Evolutionary conservation across 2,329 filamentous ascomycete genomes (phyloP).

Genomic region (Sclerotinia borealis): DNA sequence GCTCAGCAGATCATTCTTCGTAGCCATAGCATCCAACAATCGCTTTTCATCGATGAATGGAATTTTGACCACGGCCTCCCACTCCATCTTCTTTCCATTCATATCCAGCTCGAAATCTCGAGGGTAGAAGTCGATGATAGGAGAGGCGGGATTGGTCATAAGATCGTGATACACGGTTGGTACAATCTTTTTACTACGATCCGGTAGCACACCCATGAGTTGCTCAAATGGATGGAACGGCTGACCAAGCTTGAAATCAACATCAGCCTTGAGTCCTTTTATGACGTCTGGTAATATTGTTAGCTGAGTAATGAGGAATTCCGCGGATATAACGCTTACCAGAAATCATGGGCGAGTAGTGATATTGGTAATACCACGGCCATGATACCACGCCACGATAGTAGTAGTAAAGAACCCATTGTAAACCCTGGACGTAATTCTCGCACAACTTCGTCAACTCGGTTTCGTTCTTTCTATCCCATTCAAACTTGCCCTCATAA

Average conservation of each 20-base stretch:
- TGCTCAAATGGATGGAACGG: slow-evolving; percentile 95
- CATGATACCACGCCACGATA: slow-evolving; percentile 95
- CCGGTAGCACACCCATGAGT: slow-evolving; percentile 95
- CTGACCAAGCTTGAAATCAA: slow-evolving; percentile 89
- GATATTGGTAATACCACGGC: slow-evolving; percentile 97
- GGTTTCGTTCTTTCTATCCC: slow-evolving; percentile 72
- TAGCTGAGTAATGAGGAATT: slow-evolving; percentile 22
- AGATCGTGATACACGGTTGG: slow-evolving; percentile 79
- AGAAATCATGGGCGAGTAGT: slow-evolving; percentile 96
- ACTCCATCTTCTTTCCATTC: slow-evolving; percentile 99
- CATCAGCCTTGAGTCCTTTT: slow-evolving; percentile 77
- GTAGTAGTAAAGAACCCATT: slow-evolving; percentile 98
- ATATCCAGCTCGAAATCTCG: slow-evolving; percentile 96
- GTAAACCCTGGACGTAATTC: slow-evolving; percentile 94
- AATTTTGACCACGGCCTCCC: slow-evolving; percentile 98
- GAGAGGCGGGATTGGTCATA: slow-evolving; percentile 85
- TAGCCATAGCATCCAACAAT: slow-evolving; percentile 76
- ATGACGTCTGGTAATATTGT: slow-evolving; percentile 61
- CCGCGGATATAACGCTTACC: slow-evolving; percentile 39
- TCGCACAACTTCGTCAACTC: slow-evolving; percentile 79
- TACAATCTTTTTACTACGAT: slow-evolving; percentile 95
- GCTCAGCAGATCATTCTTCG: slow-evolving; percentile 72
- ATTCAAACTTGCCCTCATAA: slow-evolving; percentile 86
- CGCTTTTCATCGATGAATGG: slow-evolving; percentile 95
- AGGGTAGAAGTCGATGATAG: slow-evolving; percentile 97